Conservation (phyloP, 129 eudicot species). For the Arctium minus region DNA sequence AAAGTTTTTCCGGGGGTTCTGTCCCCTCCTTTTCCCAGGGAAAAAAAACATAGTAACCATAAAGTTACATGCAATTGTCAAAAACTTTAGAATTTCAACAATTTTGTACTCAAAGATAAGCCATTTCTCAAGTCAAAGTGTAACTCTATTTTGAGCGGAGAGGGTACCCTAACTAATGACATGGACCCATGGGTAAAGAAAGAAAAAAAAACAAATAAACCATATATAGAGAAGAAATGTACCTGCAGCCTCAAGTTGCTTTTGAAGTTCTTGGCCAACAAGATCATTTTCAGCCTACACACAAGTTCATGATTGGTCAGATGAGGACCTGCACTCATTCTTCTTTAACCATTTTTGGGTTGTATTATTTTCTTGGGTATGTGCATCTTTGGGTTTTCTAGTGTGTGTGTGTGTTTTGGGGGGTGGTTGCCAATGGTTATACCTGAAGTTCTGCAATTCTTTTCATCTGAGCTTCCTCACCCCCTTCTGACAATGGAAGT, state of each 20-base stretch:
- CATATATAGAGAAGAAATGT: slow-evolving; percentile 1
- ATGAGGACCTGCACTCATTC: not conserved
- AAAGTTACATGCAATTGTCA: not conserved
- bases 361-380: not conserved
- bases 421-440: not conserved
- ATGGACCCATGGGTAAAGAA: not conserved
- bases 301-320: not conserved
- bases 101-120: not conserved
- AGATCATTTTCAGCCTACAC: slow-evolving; percentile 85
- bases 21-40: too few species aligned
- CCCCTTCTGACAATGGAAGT: slow-evolving; percentile 72
- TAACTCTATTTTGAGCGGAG: not conserved
- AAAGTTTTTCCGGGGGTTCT: not conserved
- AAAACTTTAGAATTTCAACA: not conserved
- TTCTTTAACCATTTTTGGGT: not conserved
- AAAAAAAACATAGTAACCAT: not conserved
- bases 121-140: not conserved
- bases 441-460: slow-evolving; percentile 89
- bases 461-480: slow-evolving; percentile 84
- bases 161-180: not conserved
- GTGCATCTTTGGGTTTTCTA: not conserved
- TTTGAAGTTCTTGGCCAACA: slow-evolving; percentile 88
- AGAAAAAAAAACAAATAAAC: not conserved
- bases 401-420: not conserved
- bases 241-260: slow-evolving; percentile 98